phyloP scores from a whole-genome alignment of 148 eudicot species.

The Drosera capensis region DNA sequence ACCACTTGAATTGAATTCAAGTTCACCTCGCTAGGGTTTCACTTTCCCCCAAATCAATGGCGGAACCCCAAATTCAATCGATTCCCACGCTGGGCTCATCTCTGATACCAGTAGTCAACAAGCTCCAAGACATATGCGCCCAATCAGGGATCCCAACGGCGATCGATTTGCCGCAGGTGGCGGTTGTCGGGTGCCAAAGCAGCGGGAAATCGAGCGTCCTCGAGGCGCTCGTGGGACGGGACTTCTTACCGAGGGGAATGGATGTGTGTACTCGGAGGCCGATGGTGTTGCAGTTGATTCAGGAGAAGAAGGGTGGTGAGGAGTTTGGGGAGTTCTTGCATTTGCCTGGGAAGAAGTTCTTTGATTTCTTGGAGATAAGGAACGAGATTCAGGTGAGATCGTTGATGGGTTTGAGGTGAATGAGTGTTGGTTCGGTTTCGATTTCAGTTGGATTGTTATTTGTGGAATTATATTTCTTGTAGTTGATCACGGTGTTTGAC shows the following conservation, averaged over 20 bases:
- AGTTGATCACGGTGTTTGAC: too few species aligned
- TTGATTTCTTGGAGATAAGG: slow-evolving; percentile 35
- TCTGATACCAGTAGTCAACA: slow-evolving; percentile 44
- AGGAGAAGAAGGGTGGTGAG: slow-evolving; percentile 7
- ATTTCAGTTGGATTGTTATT: background rate
- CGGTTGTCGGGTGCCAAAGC: slow-evolving; percentile 62
- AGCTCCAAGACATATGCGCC: slow-evolving; percentile 50
- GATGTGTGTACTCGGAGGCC: slow-evolving; percentile 51
- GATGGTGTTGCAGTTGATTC: slow-evolving; percentile 36
- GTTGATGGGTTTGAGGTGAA: too few species aligned
- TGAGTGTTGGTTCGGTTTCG: too few species aligned
- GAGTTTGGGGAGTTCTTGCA: slow-evolving; percentile 54
- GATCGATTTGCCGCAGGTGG: slow-evolving; percentile 47
- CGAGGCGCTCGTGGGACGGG: slow-evolving; percentile 51
- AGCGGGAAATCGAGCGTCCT: slow-evolving; percentile 57
- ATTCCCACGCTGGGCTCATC: slow-evolving; percentile 34
- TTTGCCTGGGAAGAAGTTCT: slow-evolving; percentile 29
- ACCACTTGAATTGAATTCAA: too few species aligned
- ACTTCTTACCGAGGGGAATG: slow-evolving; percentile 45
- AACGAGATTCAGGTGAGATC: slow-evolving; percentile 50
- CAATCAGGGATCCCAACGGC: slow-evolving; percentile 21
- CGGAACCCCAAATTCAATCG: too few species aligned
- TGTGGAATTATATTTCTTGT: too few species aligned
- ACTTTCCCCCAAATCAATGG: too few species aligned
- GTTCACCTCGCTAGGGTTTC: too few species aligned